A percentile compares a stretch with the other conserved stretches of the same genome.
Evolutionary conservation across 1,139 yeast species (phyloP).

Genomic region (Neolecta irregularis): DNA sequence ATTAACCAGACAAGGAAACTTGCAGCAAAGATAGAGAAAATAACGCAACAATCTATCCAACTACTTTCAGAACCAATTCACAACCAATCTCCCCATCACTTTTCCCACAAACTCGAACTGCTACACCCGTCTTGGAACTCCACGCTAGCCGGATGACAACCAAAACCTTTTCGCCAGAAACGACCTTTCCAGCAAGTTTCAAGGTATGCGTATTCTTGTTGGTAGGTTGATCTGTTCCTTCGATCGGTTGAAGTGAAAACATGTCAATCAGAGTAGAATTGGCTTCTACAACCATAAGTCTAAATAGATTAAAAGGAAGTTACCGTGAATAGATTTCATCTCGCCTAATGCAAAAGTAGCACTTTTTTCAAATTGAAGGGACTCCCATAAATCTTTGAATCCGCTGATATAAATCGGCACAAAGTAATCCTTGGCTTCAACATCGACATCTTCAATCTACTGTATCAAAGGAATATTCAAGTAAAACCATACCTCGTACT

Average conservation of each 20-base stretch:
- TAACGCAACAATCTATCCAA: no score
- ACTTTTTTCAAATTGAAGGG: conserved; percentile 39
- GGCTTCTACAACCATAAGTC: conserved; percentile 29
- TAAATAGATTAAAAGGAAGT: conserved; percentile 15
- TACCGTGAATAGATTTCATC: conserved; percentile 22
- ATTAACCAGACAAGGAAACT: no score
- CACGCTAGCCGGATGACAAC: conserved; percentile 56
- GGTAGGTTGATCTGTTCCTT: conserved; percentile 55
- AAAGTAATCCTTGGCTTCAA: conserved; percentile 71
- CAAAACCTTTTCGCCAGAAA: conserved; percentile 57
- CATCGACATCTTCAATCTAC: conserved; percentile 45
- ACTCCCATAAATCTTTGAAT: conserved; percentile 63
- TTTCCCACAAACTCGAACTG: no score
- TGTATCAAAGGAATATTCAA: not conserved
- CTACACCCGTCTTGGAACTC: conserved; percentile 54
- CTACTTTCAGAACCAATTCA: no score
- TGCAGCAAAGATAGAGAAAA: no score
- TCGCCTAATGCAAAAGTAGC: conserved; percentile 45
- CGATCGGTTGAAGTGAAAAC: conserved; percentile 56
- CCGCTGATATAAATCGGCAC: conserved; percentile 64
- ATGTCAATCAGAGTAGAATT: conserved; percentile 30
- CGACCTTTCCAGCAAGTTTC: conserved; percentile 71
- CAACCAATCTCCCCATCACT: no score
- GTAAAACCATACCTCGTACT: conserved; percentile 44
- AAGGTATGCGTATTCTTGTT: conserved; percentile 48